Base-by-base conservation (phyloP, 352 stramenopile genomes). In the Phytophthora uliginosa region DNA sequence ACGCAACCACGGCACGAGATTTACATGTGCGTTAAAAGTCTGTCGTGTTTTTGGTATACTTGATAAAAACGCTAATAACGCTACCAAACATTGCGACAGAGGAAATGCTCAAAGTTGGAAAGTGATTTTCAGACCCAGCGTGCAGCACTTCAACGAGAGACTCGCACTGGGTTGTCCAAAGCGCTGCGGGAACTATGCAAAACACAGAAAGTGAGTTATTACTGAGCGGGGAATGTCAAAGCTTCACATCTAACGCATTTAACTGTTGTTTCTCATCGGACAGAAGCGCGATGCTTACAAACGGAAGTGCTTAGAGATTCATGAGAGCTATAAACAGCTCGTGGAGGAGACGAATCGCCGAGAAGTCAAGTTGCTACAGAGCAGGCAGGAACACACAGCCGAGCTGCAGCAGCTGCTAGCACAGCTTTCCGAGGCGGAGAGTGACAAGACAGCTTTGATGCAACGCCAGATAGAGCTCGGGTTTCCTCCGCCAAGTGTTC, bases 271-370 rank as follows among this genome's bases (percentile, higher is more conserved):
- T 42, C 18, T 50, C 22, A 9, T 22, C 17, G 45, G 26, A 31
- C 73, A 92, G 84, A 95, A 95, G 78, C 81, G 86, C 17, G 85
- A 95, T 60, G 85, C 85, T 28, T 95, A 94, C 71, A 95, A 95
- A 48, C 78, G 80, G 26, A 95, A 94, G 47, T 95, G 89, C 63
- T 75, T 95, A 10, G 84, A 95, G 63, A 82, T 89, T 59, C 89
- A 95, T 73, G 85, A 92, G 58, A 81, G 77, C 20, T 90, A 88
- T 78, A 94, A 95, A 57, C 64, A 74, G 4, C 40, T 92, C 51
- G 47, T 81, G 7, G 64, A 77, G 26, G 84, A 91, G 38, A 68
- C 78, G 10, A 86, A 79, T 51, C 59, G 62, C 2, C 66, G 83
- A 47, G 85, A 91, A n/a, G 20, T 69, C 24, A 77, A 81, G 10